Evolutionary conservation across 169 alveolate genomes (phyloP).

Genomic region (Babesia bigemina): DNA sequence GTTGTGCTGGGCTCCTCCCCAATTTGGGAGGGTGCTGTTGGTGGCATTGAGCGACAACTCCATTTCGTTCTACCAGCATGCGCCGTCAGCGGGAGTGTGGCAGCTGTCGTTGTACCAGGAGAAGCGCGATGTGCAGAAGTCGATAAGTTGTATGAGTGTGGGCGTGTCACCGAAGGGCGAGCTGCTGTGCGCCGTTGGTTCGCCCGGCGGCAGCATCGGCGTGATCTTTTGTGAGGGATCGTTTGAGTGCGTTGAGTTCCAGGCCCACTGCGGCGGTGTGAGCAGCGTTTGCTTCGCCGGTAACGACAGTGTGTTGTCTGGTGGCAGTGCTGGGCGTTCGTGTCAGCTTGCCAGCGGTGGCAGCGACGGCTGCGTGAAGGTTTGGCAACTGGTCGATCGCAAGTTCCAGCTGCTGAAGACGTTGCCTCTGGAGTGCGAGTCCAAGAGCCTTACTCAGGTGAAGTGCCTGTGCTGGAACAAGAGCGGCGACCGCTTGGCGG

Average conservation of each 20-base stretch:
- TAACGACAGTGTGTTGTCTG: constrained; percentile 10
- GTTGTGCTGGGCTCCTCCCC: constrained; percentile 65
- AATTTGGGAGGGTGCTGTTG: constrained; percentile 28
- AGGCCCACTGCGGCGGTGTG: constrained; percentile 60
- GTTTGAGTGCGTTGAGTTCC: constrained; percentile 28
- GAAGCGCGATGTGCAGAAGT: constrained; percentile 29
- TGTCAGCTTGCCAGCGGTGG: constrained; percentile 62
- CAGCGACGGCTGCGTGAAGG: constrained; percentile 50
- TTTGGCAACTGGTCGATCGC: constrained; percentile 46
- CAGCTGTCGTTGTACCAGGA: constrained; percentile 21
- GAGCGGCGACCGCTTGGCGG: constrained; percentile 39
- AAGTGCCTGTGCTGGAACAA: constrained; percentile 43
- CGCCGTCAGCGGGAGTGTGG: constrained; percentile 16
- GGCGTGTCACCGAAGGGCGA: constrained; percentile 52
- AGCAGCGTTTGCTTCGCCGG: constrained; percentile 22
- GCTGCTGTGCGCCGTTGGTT: constrained; percentile 59
- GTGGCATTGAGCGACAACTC: constrained; percentile 57
- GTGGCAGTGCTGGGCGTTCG: neutral
- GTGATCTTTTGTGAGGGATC: constrained; percentile 33
- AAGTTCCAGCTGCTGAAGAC: constrained; percentile 49
- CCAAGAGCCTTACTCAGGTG: constrained; percentile 22
- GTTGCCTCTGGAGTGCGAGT: constrained; percentile 23
- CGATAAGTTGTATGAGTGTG: constrained; percentile 58
- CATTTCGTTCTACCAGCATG: constrained; percentile 16
- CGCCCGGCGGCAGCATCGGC: constrained; percentile 44